A percentile compares a stretch with the other conserved stretches of the same genome.
Evolutionary conservation across 202 grass and related monocot species (phyloP).

Genomic region (Panicum virgatum): DNA sequence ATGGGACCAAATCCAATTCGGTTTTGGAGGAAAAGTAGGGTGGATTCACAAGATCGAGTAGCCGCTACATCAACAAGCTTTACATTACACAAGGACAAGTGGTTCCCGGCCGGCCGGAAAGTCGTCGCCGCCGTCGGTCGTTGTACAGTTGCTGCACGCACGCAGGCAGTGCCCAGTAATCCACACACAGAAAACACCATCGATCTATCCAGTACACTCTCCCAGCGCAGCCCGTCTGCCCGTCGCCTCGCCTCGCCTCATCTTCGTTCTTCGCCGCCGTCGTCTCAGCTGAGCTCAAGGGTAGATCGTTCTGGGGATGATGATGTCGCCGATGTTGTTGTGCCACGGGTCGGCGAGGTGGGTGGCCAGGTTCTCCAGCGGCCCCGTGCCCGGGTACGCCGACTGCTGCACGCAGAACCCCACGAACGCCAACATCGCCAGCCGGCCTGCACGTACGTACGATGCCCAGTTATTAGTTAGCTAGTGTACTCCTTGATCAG

Average conservation of each 20-base stretch:
- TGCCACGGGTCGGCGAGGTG: constrained; percentile 98
- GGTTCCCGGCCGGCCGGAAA: neutral
- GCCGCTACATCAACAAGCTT: constrained; percentile 34
- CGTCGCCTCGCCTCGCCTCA: neutral
- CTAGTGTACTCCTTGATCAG: too few species aligned
- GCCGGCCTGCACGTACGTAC: constrained; percentile 62
- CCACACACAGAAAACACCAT: neutral
- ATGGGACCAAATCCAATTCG: neutral
- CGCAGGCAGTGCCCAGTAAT: neutral
- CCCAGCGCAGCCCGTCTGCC: too few species aligned
- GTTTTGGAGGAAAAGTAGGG: neutral
- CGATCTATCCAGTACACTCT: neutral
- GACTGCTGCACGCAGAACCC: constrained; percentile 96
- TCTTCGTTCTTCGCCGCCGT: neutral
- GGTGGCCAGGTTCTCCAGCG: constrained; percentile 83
- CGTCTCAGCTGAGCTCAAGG: constrained; percentile 56
- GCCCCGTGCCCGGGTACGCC: constrained; percentile 87
- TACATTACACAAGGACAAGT: constrained; percentile 48
- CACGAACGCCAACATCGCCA: constrained; percentile 86
- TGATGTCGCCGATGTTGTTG: constrained; percentile 92
- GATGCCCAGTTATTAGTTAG: too few species aligned
- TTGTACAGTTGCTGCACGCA: constrained; percentile 31
- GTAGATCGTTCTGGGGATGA: constrained; percentile 78
- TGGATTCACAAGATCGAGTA: constrained; percentile 24
- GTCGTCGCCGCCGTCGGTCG: neutral